Evolutionary conservation across 805 yeast genomes (phyloP), one percentile per base, ranked within the genome.

Genomic region (Spathaspora girioi): DNA sequence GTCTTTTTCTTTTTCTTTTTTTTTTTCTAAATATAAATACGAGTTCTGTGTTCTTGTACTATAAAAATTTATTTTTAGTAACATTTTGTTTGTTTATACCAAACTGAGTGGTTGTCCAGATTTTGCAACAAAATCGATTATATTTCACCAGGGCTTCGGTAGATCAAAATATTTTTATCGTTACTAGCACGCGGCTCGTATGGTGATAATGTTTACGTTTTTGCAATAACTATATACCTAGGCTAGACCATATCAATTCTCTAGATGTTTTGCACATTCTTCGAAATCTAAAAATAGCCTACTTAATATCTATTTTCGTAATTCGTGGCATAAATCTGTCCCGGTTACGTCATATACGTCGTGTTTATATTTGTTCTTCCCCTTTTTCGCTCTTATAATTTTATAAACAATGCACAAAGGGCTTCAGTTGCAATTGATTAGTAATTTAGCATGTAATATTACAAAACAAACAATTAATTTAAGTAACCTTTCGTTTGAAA

Each of bases 401-500:
- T n/a, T 32, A 32, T 32, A 32, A 32, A 32, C 12, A 35, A 35
- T 14, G 7, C 4, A 35, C 40, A 35, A 35, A 35, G 15, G 40
- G 17, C 40, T 35, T 35, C 40, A 35, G 5, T 14, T 35, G 14
- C 3, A 35, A n/a, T 35, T 15, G 15, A 35, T 35, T 35, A 35
- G 40, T 35, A n/a, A 15, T 15, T 35, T 35, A 35, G 18, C n/a
- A n/a, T n/a, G n/a, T n/a, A n/a, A n/a, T n/a, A n/a, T n/a, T n/a
- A n/a, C n/a, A n/a, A n/a, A n/a, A n/a, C n/a, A n/a, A n/a, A n/a
- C n/a, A n/a, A 35, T 31, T 10, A 31, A 31, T 14, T 31, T n/a
- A n/a, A 19, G 19, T 46, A 41, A 14, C 40, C 43, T 5, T 49
- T 49, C 2, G 31, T 27, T n/a, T 47, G 32, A 23, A 60, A 49